phyloP scores from a whole-genome alignment of 202 grass and related monocot genomes.

The Saccharum hybrid region DNA sequence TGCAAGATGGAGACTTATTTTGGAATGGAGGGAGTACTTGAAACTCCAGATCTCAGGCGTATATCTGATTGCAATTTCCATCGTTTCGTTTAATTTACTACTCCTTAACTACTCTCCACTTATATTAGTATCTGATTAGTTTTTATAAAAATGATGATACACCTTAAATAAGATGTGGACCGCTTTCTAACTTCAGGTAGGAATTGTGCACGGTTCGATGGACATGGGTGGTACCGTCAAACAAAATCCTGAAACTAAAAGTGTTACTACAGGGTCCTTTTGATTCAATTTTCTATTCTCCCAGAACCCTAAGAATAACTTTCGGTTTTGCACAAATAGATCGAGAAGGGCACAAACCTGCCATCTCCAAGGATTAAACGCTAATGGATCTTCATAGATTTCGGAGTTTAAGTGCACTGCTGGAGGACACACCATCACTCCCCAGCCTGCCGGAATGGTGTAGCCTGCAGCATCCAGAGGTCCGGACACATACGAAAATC shows the following conservation, averaged over 20 bases:
- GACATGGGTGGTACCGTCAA: not conserved
- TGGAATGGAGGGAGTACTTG: no score
- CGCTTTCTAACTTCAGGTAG: no score
- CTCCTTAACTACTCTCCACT: no score
- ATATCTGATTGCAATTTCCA: no score
- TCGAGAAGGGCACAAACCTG: slow-evolving; percentile 55
- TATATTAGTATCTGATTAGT: no score
- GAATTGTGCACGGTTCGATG: no score
- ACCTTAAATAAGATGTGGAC: no score
- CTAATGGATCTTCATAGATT: slow-evolving; percentile 74
- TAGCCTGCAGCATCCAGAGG: slow-evolving; percentile 55
- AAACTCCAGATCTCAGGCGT: no score
- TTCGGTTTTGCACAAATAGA: slow-evolving; percentile 28
- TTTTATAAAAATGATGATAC: no score
- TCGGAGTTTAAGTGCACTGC: slow-evolving; percentile 74
- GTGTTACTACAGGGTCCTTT: not conserved
- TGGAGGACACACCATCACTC: slow-evolving; percentile 74
- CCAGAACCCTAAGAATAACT: not conserved
- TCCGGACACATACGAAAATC: not conserved
- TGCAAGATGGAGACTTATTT: no score
- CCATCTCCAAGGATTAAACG: slow-evolving; percentile 84
- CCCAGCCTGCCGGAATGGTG: slow-evolving; percentile 85
- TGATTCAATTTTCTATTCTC: not conserved
- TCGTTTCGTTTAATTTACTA: no score
- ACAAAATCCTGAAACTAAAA: not conserved